Percentiles rank a stretch among this genome's conserved stretches.
phyloP scores from a whole-genome alignment of 768 basidiomycete species.

The Mycena leptocephala region DNA sequence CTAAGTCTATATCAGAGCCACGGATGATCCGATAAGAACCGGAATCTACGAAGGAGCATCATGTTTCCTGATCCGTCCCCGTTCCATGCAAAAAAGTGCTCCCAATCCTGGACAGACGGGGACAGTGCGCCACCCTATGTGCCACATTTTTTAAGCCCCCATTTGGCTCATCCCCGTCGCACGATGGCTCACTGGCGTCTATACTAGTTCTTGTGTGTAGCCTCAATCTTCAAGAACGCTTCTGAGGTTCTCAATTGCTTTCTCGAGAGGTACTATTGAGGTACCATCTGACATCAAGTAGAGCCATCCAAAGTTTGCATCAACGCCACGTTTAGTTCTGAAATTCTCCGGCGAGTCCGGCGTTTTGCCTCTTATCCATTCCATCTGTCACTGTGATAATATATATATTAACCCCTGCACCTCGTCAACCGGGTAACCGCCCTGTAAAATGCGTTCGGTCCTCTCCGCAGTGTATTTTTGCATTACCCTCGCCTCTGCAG shows the following conservation, averaged over 20 bases:
- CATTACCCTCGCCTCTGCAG: conserved; percentile 4
- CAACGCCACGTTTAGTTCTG: conserved; percentile 1
- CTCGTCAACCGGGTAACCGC: conserved; percentile 6
- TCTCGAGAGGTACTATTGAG: background rate
- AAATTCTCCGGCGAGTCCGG: background rate
- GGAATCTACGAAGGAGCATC: background rate
- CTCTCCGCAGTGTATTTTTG: conserved; percentile 9
- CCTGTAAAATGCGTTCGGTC: background rate
- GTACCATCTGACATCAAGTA: no score
- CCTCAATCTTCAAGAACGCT: background rate
- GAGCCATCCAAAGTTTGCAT: no score
- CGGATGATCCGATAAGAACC: background rate
- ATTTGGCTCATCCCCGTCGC: background rate
- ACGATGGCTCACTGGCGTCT: conserved; percentile 1
- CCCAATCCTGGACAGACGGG: conserved; percentile 6
- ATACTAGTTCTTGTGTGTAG: background rate
- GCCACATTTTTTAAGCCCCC: background rate
- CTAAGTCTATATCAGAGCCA: background rate
- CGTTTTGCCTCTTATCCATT: background rate
- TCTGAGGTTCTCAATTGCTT: background rate
- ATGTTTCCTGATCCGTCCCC: background rate
- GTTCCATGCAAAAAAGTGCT: background rate
- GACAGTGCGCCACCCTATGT: background rate
- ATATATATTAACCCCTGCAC: background rate
- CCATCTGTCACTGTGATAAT: background rate